A percentile compares a stretch with the other conserved stretches of the same genome.
Conservation (phyloP, 257 asterid species). For the Solanum phureja region DNA sequence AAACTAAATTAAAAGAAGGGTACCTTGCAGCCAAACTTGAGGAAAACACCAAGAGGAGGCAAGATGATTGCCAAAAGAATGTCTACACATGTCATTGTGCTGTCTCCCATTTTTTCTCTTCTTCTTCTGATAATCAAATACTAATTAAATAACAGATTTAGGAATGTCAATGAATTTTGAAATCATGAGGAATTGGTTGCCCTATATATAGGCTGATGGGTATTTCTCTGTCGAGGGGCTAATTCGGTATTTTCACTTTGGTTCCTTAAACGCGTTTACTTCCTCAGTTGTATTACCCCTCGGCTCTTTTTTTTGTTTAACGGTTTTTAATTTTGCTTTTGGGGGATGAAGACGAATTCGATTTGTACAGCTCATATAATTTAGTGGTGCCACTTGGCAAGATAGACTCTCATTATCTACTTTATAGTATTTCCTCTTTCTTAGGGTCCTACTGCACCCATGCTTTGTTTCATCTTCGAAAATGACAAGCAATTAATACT, state of each 20-base stretch:
- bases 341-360: neutral
- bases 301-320: no score
- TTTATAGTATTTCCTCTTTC: neutral
- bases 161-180: neutral
- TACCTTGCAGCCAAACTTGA: slow-evolving; percentile 72
- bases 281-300: neutral
- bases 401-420: neutral
- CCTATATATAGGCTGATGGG: neutral
- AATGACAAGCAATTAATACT: no score
- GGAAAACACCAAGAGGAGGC: slow-evolving; percentile 90
- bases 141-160: neutral
- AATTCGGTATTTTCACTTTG: neutral
- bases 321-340: neutral
- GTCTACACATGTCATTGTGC: slow-evolving; percentile 46
- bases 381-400: slow-evolving; percentile 2
- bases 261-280: neutral
- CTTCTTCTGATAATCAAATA: neutral
- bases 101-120: slow-evolving; percentile 25
- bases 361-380: neutral
- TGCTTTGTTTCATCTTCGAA: neutral
- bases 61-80: slow-evolving; percentile 61
- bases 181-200: neutral
- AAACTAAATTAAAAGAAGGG: neutral
- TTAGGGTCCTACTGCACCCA: neutral
- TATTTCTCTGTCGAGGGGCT: neutral